Percentiles rank a stretch among this genome's conserved stretches.
Evolutionary conservation across 495 filamentous ascomycete species (phyloP).

Genomic region (Aspergillus incahuasiensis): DNA sequence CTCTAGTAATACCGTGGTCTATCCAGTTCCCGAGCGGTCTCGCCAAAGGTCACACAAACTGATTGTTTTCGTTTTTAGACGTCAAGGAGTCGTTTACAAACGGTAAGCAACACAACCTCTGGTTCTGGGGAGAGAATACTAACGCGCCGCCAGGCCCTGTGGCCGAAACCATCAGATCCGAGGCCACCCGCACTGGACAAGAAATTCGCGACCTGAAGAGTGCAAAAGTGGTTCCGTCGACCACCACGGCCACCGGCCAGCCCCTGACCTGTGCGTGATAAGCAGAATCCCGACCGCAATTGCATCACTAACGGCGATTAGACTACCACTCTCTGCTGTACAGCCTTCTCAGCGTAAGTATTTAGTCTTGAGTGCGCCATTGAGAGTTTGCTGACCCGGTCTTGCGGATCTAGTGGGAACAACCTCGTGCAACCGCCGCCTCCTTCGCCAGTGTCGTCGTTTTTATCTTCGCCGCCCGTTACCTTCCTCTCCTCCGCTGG

Average conservation of each 20-base stretch:
- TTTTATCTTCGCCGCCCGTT: slow-evolving; percentile 85
- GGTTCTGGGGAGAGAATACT: slow-evolving; percentile 22
- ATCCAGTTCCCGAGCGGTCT: background rate
- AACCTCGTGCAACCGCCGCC: slow-evolving; percentile 76
- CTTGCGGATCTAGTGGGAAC: slow-evolving; percentile 53
- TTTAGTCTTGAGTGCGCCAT: background rate
- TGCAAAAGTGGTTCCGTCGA: slow-evolving; percentile 60
- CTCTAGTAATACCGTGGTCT: background rate
- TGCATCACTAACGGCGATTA: slow-evolving; percentile 22
- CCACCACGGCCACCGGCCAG: slow-evolving; percentile 75
- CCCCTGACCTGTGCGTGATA: slow-evolving; percentile 66
- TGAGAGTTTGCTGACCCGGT: background rate
- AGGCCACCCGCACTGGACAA: slow-evolving; percentile 62
- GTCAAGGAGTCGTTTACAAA: slow-evolving; percentile 27
- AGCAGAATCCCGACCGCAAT: slow-evolving; percentile 1
- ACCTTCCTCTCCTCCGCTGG: slow-evolving; percentile 83
- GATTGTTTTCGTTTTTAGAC: slow-evolving; percentile 21
- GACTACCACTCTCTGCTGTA: slow-evolving; percentile 96
- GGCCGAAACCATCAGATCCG: slow-evolving; percentile 70
- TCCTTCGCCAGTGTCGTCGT: slow-evolving; percentile 68
- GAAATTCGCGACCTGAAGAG: slow-evolving; percentile 75
- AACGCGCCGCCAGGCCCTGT: slow-evolving; percentile 58
- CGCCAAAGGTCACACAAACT: slow-evolving; percentile 17
- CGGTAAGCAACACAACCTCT: slow-evolving; percentile 14
- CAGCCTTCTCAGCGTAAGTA: slow-evolving; percentile 70